Base-by-base conservation (phyloP, 2,329 filamentous ascomycete species). In the Talaromyces amestolkiae region DNA sequence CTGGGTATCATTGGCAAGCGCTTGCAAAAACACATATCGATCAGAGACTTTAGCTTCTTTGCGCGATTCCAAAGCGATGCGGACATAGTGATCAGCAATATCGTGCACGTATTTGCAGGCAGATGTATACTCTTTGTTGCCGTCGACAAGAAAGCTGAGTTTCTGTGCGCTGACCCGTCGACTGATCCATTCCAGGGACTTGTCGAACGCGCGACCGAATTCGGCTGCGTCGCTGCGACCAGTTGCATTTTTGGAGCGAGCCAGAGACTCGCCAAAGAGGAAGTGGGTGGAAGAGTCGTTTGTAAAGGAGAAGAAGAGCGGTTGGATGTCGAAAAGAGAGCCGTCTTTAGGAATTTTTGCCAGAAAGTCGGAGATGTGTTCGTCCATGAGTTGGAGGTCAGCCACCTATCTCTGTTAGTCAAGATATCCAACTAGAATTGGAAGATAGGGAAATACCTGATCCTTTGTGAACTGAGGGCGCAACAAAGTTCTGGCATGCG, bases 241-340 rank as follows among this genome's bases (percentile, higher is more conserved):
- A 27, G 60, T 58, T n/a, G 49, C 35, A 22, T 53, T 49, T n/a
- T 65, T 54, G 15, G 58, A 53, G 6, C 27, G 2, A n/a, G 59
- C 47, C 10, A 83, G 81, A 53, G 82, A 85, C 56, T 86, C 79
- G 8, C 89, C 89, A 59, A 91, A 88, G 3, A 91, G 77, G 68
- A 91, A 89, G 53, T 89, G 86, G 0, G 88, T 91, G 0, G 88
- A 86, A 0, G 86, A 85, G 66, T 91, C 88, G 19, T 91, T 80
- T 0, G 88, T 89, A 71, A 90, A 81, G 61, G 84, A 82, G 70
- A 89, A 89, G 71, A 90, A 88, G 9, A 89, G 75, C 13, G 84
- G 82, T 69, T 87, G 85, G 31, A 91, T 78, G 69, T 91, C 85
- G 15, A 90, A 81, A 19, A 59, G 31, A 1, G 80, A 77, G 49